Conservation (phyloP, 495 filamentous ascomycete species). For the Xeromyces bisporus region DNA sequence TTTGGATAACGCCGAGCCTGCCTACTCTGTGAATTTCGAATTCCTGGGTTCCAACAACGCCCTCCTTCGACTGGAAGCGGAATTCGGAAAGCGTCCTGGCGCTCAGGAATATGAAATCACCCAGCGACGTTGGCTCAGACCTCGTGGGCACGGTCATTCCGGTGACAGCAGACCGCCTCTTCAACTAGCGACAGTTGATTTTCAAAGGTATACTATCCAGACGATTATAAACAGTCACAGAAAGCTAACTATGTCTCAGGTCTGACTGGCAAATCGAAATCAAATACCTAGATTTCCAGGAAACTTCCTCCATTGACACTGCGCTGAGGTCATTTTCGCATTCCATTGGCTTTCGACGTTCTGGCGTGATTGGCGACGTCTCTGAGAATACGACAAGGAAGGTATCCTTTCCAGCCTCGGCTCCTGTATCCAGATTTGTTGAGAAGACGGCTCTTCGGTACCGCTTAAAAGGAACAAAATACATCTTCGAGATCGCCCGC, state of each 20-base stretch:
- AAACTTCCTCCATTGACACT: slow-evolving; percentile 9
- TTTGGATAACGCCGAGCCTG: slow-evolving; percentile 12
- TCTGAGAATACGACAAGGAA: slow-evolving; percentile 10
- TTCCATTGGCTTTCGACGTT: slow-evolving; percentile 9
- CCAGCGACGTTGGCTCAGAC: slow-evolving; percentile 19
- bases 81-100: slow-evolving; percentile 12
- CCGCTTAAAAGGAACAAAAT: slow-evolving; percentile 27
- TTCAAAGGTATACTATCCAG: slow-evolving; percentile 13
- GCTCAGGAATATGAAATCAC: slow-evolving; percentile 16
- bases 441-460: slow-evolving; percentile 36
- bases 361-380: slow-evolving; percentile 7
- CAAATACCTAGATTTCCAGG: slow-evolving; percentile 17
- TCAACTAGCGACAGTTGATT: slow-evolving; percentile 20
- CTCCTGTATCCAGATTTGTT: slow-evolving; percentile 18
- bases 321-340: slow-evolving; percentile 14
- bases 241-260: slow-evolving; percentile 8
- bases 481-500: slow-evolving; percentile 38
- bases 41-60: slow-evolving; percentile 15
- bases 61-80: slow-evolving; percentile 21
- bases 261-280: slow-evolving; percentile 26
- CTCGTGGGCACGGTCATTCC: slow-evolving; percentile 6
- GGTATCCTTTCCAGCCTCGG: slow-evolving; percentile 8
- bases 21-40: slow-evolving; percentile 26
- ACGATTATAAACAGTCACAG: no score
- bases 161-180: slow-evolving; percentile 11